Percentiles rank a stretch among this genome's conserved stretches.
These are phyloP conservation scores for Lomentospora prolificans DNA, from an alignment of 2,329 filamentous ascomycete species.

Conservation along the genomic window DNA sequence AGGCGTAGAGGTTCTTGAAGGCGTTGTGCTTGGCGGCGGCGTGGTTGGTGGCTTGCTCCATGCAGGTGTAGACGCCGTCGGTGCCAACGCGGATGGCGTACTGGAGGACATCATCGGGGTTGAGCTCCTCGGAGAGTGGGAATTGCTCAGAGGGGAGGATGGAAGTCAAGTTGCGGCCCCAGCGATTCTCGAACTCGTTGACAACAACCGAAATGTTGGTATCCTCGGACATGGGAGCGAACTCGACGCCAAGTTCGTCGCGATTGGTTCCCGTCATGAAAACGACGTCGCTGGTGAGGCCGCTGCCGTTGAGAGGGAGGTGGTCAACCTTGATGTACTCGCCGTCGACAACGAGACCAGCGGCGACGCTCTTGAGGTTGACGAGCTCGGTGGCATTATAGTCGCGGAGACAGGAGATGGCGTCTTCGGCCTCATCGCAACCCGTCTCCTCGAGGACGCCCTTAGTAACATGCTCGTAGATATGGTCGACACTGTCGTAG, in stretches of 20 bases:
- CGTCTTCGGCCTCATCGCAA: conserved; percentile 15
- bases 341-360: conserved; percentile 20
- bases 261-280: conserved; percentile 27
- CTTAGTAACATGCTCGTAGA: conserved; percentile 14
- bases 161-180: conserved; percentile 13
- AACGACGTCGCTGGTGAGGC: conserved; percentile 17
- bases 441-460: conserved; percentile 17
- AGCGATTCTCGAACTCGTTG: conserved; percentile 10
- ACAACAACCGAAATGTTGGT: conserved; percentile 15
- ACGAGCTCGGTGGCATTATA: conserved; percentile 19
- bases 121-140: conserved; percentile 10
- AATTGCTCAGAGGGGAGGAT: conserved; percentile 13
- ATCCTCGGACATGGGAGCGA: conserved; percentile 17
- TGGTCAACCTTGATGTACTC: conserved; percentile 17
- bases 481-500: conserved; percentile 15
- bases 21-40: conserved; percentile 19
- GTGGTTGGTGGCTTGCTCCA: conserved; percentile 23
- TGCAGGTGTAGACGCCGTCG: conserved; percentile 21
- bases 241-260: conserved; percentile 23
- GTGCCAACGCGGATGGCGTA: conserved; percentile 19
- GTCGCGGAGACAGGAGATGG: conserved; percentile 17
- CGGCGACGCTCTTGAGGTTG: conserved; percentile 19
- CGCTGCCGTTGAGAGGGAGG: conserved; percentile 18
- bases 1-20: conserved; percentile 24
- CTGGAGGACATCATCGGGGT: conserved; percentile 20